phyloP scores from a whole-genome alignment of 1,284 basidiomycete species.

The Melampsora larici-populina region DNA sequence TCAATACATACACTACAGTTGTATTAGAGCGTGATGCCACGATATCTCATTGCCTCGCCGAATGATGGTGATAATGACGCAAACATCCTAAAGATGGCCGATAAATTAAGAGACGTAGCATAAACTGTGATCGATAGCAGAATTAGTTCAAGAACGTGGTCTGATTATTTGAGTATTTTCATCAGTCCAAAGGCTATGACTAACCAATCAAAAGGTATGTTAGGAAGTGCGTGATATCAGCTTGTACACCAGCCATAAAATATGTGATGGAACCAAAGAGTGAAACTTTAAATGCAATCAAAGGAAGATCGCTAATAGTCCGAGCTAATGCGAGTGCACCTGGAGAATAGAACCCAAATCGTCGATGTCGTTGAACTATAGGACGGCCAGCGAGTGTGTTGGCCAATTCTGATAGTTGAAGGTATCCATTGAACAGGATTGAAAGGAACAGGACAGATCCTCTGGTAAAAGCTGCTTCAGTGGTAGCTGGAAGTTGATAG shows the following conservation, averaged over 20 bases:
- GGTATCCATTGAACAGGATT: conserved; percentile 49
- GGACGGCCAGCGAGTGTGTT: conserved; percentile 48
- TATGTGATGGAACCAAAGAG: conserved; percentile 51
- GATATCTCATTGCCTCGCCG: conserved; percentile 50
- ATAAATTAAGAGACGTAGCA: conserved; percentile 49
- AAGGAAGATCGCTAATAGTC: conserved; percentile 49
- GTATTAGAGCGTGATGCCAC: conserved; percentile 49
- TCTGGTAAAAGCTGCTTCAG: conserved; percentile 47
- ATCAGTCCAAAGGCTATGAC: conserved; percentile 21
- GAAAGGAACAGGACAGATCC: conserved; percentile 48
- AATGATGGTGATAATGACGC: conserved; percentile 49
- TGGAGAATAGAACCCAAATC: conserved; percentile 50
- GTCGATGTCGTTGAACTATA: conserved; percentile 48
- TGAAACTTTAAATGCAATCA: conserved; percentile 48
- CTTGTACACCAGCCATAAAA: conserved; percentile 48
- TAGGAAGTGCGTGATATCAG: conserved; percentile 36
- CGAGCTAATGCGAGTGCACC: conserved; percentile 48
- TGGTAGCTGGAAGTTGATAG: conserved; percentile 46
- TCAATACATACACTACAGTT: conserved; percentile 47
- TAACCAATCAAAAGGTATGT: conserved; percentile 20
- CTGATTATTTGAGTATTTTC: conserved; percentile 18
- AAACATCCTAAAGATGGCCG: conserved; percentile 49
- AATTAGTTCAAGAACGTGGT: conserved; percentile 47
- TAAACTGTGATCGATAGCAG: conserved; percentile 45
- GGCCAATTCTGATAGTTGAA: conserved; percentile 48